phyloP scores from a whole-genome alignment of 1,284 basidiomycete species.

The Ceratobasidium theobromae region DNA sequence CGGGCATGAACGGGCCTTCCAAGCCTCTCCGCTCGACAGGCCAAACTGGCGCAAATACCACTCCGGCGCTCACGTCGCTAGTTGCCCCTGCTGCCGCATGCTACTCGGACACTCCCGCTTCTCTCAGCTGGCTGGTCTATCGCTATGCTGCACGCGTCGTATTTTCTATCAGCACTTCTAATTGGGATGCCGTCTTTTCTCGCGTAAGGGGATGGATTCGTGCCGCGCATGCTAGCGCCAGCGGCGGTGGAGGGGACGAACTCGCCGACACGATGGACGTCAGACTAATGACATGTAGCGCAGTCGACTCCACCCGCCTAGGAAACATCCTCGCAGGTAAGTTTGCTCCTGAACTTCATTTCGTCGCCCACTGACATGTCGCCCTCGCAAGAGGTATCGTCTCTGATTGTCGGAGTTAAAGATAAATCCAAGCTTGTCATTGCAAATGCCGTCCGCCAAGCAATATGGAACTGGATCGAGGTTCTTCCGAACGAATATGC shows the following conservation, averaged over 20 bases:
- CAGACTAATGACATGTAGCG: constrained; percentile 70
- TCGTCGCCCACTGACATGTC: constrained; percentile 3
- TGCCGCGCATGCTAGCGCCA: constrained; percentile 48
- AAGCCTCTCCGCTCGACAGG: neutral
- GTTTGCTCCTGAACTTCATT: constrained; percentile 15
- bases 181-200: constrained; percentile 80
- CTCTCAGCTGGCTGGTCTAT: constrained; percentile 42
- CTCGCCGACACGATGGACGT: constrained; percentile 70
- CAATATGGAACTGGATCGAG: constrained; percentile 93
- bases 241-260: constrained; percentile 46
- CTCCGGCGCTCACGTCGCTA: constrained; percentile 25
- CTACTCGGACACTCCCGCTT: constrained; percentile 37
- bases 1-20: constrained; percentile 7
- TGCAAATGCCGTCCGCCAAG: constrained; percentile 72
- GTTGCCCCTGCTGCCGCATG: constrained; percentile 29
- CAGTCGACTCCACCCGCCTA: constrained; percentile 64
- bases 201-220: constrained; percentile 74
- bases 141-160: constrained; percentile 67
- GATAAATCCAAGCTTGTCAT: constrained; percentile 72
- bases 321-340: constrained; percentile 66
- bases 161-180: constrained; percentile 86
- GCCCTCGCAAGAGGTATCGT: constrained; percentile 64
- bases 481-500: constrained; percentile 80
- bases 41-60: neutral
- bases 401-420: constrained; percentile 82